Evolutionary conservation across 176 grass and related monocot genomes (phyloP), one percentile per base, ranked within the genome.

Genomic region (Stipa capillata): DNA sequence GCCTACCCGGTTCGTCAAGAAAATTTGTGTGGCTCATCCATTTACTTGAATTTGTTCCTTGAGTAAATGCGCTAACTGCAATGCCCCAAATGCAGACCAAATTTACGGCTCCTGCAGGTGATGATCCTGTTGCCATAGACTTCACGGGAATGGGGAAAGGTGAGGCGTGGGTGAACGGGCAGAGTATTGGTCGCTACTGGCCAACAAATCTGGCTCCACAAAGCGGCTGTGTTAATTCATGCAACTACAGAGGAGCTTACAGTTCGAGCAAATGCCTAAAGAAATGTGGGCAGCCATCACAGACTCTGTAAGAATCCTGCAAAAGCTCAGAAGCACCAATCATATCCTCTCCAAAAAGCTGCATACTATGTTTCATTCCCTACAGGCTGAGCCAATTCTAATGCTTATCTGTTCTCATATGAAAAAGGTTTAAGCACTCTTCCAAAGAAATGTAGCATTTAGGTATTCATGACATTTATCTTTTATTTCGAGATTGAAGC

Each of bases 111-210:
- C 97, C 92, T 57, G 88, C 82, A 33, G 97, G 90, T 5, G 86
- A 93, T 39, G 73, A 93, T 88, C 97, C 92, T 41, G 88, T 99
- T 37, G 97, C 90, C 23, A 93, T 99, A 74, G 92, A 99, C 75
- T 93, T 99, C 69, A 95, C 92, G 0, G 92, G 92, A 70, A 89
- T 99, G 97, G 90, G 97, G 7, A 99, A 99, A 78, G 97, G 97
- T 8, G 90, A 93, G 73, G 92, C 97, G 29, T 96, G 97, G 97
- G 90, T 99, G 58, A 99, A 99, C 4, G 92, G 97, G 24, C 81
- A 99, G 80, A 95, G 97, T 82, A 96, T 99, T 29, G 97, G 97
- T 17, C 97, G 97, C 53, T 99, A 93, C 70, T 99, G 97, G 92
- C 92, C 97, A 33, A 87, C 81, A 78, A 91, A 96, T 75, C 41